A percentile compares a stretch with the other conserved stretches of the same genome.
Conservation (phyloP, 257 asterid genomes). For the Solanum rostratum region DNA sequence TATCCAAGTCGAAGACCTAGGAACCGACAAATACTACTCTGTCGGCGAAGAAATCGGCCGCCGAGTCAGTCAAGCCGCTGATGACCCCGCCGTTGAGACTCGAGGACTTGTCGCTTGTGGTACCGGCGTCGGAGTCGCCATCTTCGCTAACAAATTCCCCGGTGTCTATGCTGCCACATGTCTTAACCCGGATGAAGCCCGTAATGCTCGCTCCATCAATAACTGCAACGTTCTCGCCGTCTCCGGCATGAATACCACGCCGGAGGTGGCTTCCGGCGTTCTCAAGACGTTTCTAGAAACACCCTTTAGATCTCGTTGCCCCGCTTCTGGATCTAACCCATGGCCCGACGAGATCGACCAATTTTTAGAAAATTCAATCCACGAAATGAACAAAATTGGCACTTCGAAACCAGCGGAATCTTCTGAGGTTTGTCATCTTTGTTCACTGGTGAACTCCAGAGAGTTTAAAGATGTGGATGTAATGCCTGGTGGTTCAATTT, state of each 20-base stretch:
- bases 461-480: conserved; percentile 48
- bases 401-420: neutral
- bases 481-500: conserved; percentile 87
- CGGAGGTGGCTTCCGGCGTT: conserved; percentile 42
- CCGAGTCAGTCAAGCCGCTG: conserved; percentile 50
- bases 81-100: conserved; percentile 26
- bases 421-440: conserved; percentile 22
- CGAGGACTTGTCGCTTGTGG: conserved; percentile 87
- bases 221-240: conserved; percentile 74
- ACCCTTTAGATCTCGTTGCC: conserved; percentile 75
- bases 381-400: conserved; percentile 57
- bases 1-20: conserved; percentile 70
- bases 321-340: conserved; percentile 67
- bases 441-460: conserved; percentile 47
- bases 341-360: conserved; percentile 68
- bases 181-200: conserved; percentile 54
- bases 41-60: conserved; percentile 71
- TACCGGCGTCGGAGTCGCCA: conserved; percentile 80
- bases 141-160: conserved; percentile 85
- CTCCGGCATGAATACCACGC: conserved; percentile 56
- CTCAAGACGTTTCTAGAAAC: conserved; percentile 52
- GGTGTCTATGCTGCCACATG: conserved; percentile 83
- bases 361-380: conserved; percentile 40
- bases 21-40: conserved; percentile 65
- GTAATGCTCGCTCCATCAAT: conserved; percentile 68